Evolutionary conservation across 352 stramenopile species (phyloP).

Genomic region (Albugo candida): DNA sequence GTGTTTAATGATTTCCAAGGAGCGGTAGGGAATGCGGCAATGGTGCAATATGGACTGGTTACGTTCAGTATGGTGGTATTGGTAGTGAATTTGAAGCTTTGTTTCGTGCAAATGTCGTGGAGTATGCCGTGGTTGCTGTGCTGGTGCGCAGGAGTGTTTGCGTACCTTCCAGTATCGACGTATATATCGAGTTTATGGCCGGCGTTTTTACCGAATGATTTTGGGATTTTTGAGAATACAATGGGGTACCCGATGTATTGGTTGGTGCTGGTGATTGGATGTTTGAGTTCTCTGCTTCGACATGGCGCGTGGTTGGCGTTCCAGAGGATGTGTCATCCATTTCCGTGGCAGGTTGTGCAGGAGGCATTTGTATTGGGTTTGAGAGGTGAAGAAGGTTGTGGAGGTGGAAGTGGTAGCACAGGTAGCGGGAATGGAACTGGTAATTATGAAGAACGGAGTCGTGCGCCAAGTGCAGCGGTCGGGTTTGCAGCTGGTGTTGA

Average conservation of each 20-base stretch:
- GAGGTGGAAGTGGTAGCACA: no score
- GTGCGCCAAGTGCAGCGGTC: no score
- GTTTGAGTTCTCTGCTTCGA: slow-evolving; percentile 30
- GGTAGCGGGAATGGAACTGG: no score
- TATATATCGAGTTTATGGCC: slow-evolving; percentile 46
- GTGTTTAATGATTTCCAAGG: slow-evolving; percentile 45
- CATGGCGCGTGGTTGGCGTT: slow-evolving; percentile 55
- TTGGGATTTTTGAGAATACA: slow-evolving; percentile 57
- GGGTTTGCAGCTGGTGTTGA: no score
- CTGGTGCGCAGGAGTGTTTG: slow-evolving; percentile 39
- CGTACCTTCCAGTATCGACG: slow-evolving; percentile 40
- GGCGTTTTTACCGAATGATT: slow-evolving; percentile 39
- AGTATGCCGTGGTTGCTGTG: slow-evolving; percentile 19
- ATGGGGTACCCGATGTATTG: slow-evolving; percentile 42
- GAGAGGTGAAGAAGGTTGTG: no score
- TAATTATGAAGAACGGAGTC: no score
- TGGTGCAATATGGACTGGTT: slow-evolving; percentile 83
- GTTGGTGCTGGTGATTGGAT: slow-evolving; percentile 41
- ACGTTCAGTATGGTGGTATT: slow-evolving; percentile 89
- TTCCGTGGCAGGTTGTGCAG: slow-evolving; percentile 67
- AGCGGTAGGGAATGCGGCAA: slow-evolving; percentile 65
- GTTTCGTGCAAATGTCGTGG: slow-evolving; percentile 69
- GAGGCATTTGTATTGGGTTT: slow-evolving; percentile 7
- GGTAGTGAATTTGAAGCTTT: slow-evolving; percentile 85
- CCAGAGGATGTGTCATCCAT: slow-evolving; percentile 46